A percentile compares a stretch with the other conserved stretches of the same genome.
Conservation (phyloP, 1,284 basidiomycete species). For the Naganishia albida region DNA sequence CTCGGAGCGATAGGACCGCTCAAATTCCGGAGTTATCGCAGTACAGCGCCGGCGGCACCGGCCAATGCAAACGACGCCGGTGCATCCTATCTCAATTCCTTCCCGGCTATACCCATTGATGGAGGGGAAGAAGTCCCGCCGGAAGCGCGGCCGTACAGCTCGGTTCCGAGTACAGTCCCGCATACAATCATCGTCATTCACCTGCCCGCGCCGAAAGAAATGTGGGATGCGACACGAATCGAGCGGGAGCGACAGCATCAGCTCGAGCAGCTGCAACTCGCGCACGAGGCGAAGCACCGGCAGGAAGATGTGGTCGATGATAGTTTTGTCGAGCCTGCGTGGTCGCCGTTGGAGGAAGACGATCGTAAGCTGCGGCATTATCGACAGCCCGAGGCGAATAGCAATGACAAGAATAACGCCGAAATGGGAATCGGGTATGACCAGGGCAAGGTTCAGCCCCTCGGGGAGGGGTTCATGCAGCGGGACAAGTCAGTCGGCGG, state of each 20-base stretch:
- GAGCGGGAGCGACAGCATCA: conserved; percentile 32
- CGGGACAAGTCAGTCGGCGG: neutral
- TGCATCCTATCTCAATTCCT: conserved; percentile 19
- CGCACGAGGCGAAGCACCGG: conserved; percentile 17
- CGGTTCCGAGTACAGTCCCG: conserved; percentile 41
- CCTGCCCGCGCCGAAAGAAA: conserved; percentile 41
- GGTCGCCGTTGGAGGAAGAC: conserved; percentile 23
- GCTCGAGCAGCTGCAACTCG: conserved; percentile 29
- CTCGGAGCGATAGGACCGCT: conserved; percentile 85
- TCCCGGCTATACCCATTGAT: conserved; percentile 31
- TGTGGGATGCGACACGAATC: conserved; percentile 38
- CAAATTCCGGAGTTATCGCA: conserved; percentile 48
- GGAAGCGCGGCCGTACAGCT: conserved; percentile 37
- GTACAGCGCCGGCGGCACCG: conserved; percentile 38
- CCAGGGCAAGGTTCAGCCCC: conserved; percentile 2
- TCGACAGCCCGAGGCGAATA: conserved; percentile 6
- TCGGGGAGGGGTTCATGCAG: conserved; percentile 8
- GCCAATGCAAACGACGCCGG: conserved; percentile 17
- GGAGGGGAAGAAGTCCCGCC: conserved; percentile 33
- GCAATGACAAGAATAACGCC: neutral
- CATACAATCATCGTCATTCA: conserved; percentile 47
- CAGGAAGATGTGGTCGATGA: conserved; percentile 31
- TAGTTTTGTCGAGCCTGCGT: conserved; percentile 19
- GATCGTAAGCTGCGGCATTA: conserved; percentile 12
- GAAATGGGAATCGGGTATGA: conserved; percentile 1